Evolutionary conservation across 164 flowering plant genomes (phyloP), one percentile per base, ranked within the genome.

Genomic region (Chimonanthus praecox): DNA sequence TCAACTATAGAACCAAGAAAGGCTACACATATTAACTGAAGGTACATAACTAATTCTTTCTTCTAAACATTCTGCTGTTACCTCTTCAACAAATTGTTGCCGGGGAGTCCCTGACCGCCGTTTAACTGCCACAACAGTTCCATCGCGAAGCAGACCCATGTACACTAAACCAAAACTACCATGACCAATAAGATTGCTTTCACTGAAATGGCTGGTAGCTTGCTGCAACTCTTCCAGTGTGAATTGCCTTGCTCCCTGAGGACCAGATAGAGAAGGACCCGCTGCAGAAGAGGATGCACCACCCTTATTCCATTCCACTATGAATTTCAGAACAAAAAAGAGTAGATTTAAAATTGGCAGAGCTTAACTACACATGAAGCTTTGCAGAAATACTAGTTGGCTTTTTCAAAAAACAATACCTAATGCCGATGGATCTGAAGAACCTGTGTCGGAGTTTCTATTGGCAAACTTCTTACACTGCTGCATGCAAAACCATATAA

Each of bases 391-490:
- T 20, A 7, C 20, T 5, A 5, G 21, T 33, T 69, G 61, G 33
- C 48, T 5, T 16, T 33, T 7, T 21, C 61, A 69, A 1, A 1
- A 11, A 48, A 43, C 20, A 73, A 73, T 85, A 88, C 95, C 92
- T 79, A 73, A 71, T 69, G 89, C 88, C 72, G 89, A 86, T 64
- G 92, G 94, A 73, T 89, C 92, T 51, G 95, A 90, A 70, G 92
- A 90, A 64, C 88, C 89, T 43, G 90, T 84, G 16, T 88, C 95
- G 0, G 95, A 90, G 64, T 79, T 86, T 79, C 68, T 80, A 70
- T 85, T 88, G 10, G 83, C 73, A 18, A 67, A 71, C 46, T 73
- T 83, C 72, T 79, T 88, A 71, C 77, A 72, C 4, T 72, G 80
- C 3, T 33, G 69, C 74, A 77, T 77, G 78, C 75, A 84, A 69